Percentiles rank a stretch among this genome's conserved stretches.
phyloP scores from a whole-genome alignment of 495 filamentous ascomycete genomes.

The Hypomontagnella monticulosa region DNA sequence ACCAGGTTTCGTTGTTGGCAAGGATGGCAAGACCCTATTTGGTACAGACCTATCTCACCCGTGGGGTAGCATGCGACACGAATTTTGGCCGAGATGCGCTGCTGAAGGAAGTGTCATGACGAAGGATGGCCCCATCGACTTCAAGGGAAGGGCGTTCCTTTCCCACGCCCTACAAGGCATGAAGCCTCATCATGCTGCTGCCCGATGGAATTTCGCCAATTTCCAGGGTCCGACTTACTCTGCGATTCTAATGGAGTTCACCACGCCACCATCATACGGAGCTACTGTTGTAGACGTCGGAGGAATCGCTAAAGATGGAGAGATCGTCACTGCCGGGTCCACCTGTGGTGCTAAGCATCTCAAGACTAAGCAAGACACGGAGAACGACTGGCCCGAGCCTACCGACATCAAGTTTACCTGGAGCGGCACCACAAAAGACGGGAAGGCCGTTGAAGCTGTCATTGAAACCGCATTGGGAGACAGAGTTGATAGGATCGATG shows the following conservation, averaged over 20 bases:
- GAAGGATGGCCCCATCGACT: slow-evolving; percentile 81
- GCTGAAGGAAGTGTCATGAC: slow-evolving; percentile 87
- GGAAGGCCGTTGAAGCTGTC: slow-evolving; percentile 71
- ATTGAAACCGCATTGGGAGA: slow-evolving; percentile 75
- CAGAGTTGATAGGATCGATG: slow-evolving; percentile 84
- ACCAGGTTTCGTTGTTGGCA: slow-evolving; percentile 87
- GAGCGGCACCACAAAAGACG: slow-evolving; percentile 81
- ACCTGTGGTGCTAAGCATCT: slow-evolving; percentile 71
- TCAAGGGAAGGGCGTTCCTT: slow-evolving; percentile 81
- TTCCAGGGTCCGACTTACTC: slow-evolving; percentile 90
- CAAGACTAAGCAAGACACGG: slow-evolving; percentile 70
- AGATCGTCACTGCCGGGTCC: slow-evolving; percentile 78
- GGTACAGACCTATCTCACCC: slow-evolving; percentile 85
- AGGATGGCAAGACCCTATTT: slow-evolving; percentile 83
- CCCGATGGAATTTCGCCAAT: slow-evolving; percentile 91
- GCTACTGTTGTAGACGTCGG: slow-evolving; percentile 87
- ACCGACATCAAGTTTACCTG: slow-evolving; percentile 77
- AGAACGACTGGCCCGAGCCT: slow-evolving; percentile 91
- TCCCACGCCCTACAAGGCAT: slow-evolving; percentile 91
- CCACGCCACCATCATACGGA: slow-evolving; percentile 93
- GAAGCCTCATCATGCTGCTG: slow-evolving; percentile 97
- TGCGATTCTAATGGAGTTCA: slow-evolving; percentile 94
- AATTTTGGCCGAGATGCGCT: slow-evolving; percentile 88
- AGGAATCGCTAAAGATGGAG: slow-evolving; percentile 79
- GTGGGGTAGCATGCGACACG: slow-evolving; percentile 92